These are phyloP conservation scores for Luffa aegyptiaca DNA, from an alignment of 306 rosid species.

Conservation along the genomic window DNA sequence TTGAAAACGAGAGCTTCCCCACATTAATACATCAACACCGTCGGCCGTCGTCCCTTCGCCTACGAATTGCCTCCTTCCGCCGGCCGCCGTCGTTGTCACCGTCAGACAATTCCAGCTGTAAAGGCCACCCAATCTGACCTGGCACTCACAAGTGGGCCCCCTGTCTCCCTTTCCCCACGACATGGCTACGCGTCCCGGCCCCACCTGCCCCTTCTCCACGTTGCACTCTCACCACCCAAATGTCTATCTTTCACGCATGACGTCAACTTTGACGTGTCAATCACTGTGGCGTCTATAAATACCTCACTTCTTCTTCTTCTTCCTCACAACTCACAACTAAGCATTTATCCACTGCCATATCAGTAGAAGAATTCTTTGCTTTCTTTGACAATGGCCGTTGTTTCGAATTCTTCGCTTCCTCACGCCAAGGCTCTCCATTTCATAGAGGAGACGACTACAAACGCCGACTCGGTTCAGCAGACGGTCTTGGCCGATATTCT, in stretches of 20 bases:
- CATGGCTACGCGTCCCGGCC: constrained; percentile 30
- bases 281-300: background rate
- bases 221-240: background rate
- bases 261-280: constrained; percentile 9
- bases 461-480: constrained; percentile 42
- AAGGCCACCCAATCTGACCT: constrained; percentile 26
- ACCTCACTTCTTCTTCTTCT: background rate
- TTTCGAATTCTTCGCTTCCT: constrained; percentile 6
- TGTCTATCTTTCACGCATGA: constrained; percentile 3
- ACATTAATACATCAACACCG: background rate
- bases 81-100: constrained; percentile 45
- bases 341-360: background rate
- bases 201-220: constrained; percentile 33
- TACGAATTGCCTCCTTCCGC: constrained; percentile 22
- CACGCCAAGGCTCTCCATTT: constrained; percentile 39
- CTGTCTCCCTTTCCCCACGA: constrained; percentile 22
- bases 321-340: background rate
- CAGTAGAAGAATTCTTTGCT: background rate
- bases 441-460: constrained; percentile 53
- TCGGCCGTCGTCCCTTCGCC: background rate
- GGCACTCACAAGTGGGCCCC: constrained; percentile 28
- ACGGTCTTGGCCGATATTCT: constrained; percentile 44
- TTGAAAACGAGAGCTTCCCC: too few relatives aligned
- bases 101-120: constrained; percentile 19
- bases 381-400: constrained; percentile 38